phyloP scores from a whole-genome alignment of 2,329 filamentous ascomycete genomes.

The Cladosporium sp. region DNA sequence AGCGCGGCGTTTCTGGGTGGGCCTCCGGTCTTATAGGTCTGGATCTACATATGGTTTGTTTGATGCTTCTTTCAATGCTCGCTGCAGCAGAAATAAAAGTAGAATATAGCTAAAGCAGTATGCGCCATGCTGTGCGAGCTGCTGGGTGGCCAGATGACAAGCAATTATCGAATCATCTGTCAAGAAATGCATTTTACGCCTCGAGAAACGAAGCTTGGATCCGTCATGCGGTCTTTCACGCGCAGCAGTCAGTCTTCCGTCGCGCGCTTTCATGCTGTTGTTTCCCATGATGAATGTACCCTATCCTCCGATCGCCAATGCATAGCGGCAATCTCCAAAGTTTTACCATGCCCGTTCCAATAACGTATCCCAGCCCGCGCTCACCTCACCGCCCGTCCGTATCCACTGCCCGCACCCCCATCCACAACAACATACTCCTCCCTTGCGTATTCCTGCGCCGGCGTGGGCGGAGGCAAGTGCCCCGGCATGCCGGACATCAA shows the following conservation, averaged over 20 bases:
- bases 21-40: background rate
- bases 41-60: background rate
- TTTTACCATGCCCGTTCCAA: background rate
- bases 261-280: background rate
- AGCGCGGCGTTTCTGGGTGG: constrained; percentile 14
- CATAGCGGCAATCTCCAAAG: background rate
- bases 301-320: background rate
- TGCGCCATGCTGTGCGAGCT: background rate
- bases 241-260: background rate
- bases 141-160: background rate
- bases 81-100: background rate
- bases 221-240: background rate
- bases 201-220: background rate
- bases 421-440: constrained; percentile 38
- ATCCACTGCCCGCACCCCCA: constrained; percentile 19
- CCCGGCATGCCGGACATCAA: constrained; percentile 30
- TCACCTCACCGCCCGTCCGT: constrained; percentile 15
- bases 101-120: background rate
- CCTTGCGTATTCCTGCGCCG: constrained; percentile 23
- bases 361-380: background rate
- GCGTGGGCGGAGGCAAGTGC: constrained; percentile 24
- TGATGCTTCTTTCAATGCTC: background rate
- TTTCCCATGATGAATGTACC: background rate
- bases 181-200: background rate
- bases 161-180: background rate